A percentile compares a stretch with the other conserved stretches of the same genome.
Evolutionary conservation across 768 basidiomycete genomes (phyloP).

Genomic region (Suillus bovinus): DNA sequence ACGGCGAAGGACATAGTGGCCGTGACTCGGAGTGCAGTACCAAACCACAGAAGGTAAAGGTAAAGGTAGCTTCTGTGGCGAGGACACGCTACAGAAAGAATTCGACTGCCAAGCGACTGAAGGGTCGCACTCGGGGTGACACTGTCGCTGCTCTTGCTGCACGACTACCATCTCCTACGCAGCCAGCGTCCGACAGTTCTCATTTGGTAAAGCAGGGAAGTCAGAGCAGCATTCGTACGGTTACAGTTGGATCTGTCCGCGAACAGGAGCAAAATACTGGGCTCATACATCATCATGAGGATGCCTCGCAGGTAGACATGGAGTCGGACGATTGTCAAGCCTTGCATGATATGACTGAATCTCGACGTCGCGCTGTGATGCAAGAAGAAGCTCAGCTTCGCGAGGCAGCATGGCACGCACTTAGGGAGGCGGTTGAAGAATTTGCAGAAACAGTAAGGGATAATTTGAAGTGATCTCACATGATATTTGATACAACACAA

Average conservation of each 20-base stretch:
- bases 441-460: conserved; percentile 58
- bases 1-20: conserved; percentile 44
- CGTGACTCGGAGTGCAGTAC: conserved; percentile 20
- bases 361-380: conserved; percentile 29
- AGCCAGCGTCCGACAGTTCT: conserved; percentile 2
- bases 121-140: conserved; percentile 60
- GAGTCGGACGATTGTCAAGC: conserved; percentile 19
- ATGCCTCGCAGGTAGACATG: conserved; percentile 29
- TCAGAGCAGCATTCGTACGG: conserved; percentile 69
- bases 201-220: conserved; percentile 49
- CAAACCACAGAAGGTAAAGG: conserved; percentile 6
- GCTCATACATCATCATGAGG: conserved; percentile 18
- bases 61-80: conserved; percentile 29
- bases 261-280: conserved; percentile 34
- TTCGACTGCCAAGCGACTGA: conserved; percentile 23
- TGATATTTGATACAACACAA: conserved; percentile 7
- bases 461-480: conserved; percentile 3
- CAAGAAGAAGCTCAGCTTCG: conserved; percentile 52
- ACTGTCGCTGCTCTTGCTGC: conserved; percentile 64
- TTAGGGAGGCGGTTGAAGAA: conserved; percentile 57
- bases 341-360: conserved; percentile 30
- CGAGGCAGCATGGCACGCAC: conserved; percentile 55
- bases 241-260: conserved; percentile 55
- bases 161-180: conserved; percentile 23
- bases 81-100: conserved; percentile 33